phyloP scores from a whole-genome alignment of 306 rosid species.

The Vigna radiata region DNA sequence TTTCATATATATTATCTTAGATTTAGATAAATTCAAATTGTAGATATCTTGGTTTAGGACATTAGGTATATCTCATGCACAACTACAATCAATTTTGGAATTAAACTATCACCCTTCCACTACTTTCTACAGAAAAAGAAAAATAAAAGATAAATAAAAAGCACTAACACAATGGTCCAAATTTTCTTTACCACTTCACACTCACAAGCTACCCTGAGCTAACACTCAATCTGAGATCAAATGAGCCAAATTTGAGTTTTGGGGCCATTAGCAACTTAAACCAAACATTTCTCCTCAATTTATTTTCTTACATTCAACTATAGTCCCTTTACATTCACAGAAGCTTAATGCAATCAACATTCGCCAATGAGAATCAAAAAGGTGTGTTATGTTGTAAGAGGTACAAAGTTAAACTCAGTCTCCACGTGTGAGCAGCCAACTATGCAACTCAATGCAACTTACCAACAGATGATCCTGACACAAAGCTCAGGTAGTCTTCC shows the following conservation, averaged over 20 bases:
- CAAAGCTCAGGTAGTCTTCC: constrained; percentile 88
- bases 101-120: background rate
- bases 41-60: background rate
- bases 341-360: background rate
- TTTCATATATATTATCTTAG: background rate
- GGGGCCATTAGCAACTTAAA: background rate
- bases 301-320: background rate
- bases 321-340: background rate
- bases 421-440: background rate
- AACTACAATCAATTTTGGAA: background rate
- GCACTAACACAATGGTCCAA: constrained; percentile 1
- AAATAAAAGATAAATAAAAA: background rate
- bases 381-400: background rate
- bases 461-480: constrained; percentile 91
- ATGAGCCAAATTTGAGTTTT: background rate
- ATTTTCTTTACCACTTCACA: constrained; percentile 31
- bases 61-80: background rate
- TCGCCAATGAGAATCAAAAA: constrained; percentile 10
- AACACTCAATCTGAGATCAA: constrained; percentile 22
- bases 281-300: background rate
- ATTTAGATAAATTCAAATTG: background rate
- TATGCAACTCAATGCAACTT: constrained; percentile 39
- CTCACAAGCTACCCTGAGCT: constrained; percentile 31
- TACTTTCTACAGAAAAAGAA: background rate
- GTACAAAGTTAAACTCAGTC: constrained; percentile 5